phyloP scores from a whole-genome alignment of 495 filamentous ascomycete species.

The Tuber umbilicatum region DNA sequence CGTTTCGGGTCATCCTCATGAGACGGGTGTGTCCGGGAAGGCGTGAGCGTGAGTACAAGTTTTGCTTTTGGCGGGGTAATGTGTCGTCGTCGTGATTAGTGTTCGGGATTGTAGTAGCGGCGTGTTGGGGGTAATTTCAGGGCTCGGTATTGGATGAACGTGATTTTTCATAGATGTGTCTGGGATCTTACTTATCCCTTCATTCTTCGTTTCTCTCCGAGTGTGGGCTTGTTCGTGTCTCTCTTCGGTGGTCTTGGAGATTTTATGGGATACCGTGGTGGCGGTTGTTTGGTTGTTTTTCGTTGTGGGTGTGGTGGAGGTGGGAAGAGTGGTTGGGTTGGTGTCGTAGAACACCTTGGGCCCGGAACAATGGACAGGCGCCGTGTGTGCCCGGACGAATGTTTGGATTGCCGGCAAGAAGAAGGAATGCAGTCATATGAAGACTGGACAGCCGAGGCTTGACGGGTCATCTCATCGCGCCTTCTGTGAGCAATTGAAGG shows the following conservation, averaged over 20 bases:
- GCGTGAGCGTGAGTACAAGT: neutral
- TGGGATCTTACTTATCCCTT: neutral
- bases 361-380: too few relatives aligned
- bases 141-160: neutral
- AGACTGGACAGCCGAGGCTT: too few relatives aligned
- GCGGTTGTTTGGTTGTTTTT: too few relatives aligned
- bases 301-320: too few relatives aligned
- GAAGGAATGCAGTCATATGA: too few relatives aligned
- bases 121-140: neutral
- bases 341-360: too few relatives aligned
- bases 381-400: too few relatives aligned
- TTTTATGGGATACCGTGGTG: too few relatives aligned
- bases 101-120: neutral
- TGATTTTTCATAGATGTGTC: neutral
- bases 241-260: too few relatives aligned
- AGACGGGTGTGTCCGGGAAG: neutral
- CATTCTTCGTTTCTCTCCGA: neutral
- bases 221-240: neutral
- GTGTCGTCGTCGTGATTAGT: neutral
- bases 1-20: neutral
- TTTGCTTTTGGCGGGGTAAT: neutral
- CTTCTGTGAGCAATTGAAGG: neutral
- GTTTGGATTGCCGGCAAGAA: too few relatives aligned
- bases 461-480: too few relatives aligned
- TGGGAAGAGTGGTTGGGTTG: too few relatives aligned